These are phyloP conservation scores for Diaporthe sp. DNA, from an alignment of 2,329 filamentous ascomycete species.

Conservation along the genomic window DNA sequence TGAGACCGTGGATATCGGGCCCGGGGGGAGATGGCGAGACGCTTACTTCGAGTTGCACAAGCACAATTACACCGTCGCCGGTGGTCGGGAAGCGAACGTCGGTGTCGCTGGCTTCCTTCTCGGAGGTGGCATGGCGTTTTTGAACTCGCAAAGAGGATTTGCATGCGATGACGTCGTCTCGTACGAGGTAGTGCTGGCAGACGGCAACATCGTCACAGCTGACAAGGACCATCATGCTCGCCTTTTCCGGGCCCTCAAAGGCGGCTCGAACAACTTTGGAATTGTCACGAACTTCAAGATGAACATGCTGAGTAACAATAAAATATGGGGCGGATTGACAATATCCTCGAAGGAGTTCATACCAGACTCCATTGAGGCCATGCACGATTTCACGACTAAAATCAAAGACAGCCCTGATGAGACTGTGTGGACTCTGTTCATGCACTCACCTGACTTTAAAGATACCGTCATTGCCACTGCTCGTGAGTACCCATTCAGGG, in stretches of 20 bases:
- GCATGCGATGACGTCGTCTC: constrained; percentile 21
- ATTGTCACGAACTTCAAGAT: constrained; percentile 46
- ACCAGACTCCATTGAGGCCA: neutral
- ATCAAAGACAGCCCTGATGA: constrained; percentile 1
- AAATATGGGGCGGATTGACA: constrained; percentile 14
- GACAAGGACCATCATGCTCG: neutral
- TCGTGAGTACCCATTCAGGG: neutral
- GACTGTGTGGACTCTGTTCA: constrained; percentile 12
- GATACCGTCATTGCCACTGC: constrained; percentile 12
- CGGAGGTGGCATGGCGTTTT: constrained; percentile 17
- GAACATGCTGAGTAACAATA: constrained; percentile 17
- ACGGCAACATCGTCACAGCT: constrained; percentile 6
- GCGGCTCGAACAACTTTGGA: constrained; percentile 59
- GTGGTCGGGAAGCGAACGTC: constrained; percentile 24
- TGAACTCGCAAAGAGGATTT: constrained; percentile 13
- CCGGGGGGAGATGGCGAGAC: constrained; percentile 19
- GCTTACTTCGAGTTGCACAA: constrained; percentile 11
- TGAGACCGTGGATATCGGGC: constrained; percentile 4
- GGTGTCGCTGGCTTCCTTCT: constrained; percentile 23
- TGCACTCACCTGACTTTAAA: constrained; percentile 5
- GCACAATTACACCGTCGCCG: constrained; percentile 7
- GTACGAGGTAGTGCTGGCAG: constrained; percentile 23
- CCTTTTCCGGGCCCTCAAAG: constrained; percentile 51
- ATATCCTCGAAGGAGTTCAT: constrained; percentile 8
- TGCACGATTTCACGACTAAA: neutral